Percentiles rank a stretch among this genome's conserved stretches.
Evolutionary conservation across 1,284 basidiomycete species (phyloP).

Genomic region (Rhodotorula sp.): DNA sequence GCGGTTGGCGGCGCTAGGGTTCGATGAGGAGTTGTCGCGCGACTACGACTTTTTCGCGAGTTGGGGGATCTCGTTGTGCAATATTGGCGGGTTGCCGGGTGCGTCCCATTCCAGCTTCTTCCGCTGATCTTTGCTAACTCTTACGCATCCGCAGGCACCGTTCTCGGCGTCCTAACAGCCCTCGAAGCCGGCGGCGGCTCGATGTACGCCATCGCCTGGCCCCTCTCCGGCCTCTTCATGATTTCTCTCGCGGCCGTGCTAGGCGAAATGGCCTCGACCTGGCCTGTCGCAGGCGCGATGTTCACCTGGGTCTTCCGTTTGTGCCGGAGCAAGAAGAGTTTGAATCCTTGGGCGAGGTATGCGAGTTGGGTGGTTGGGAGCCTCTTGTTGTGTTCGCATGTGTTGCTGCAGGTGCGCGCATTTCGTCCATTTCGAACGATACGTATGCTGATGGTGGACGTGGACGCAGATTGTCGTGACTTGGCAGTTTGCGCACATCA

Average conservation of each 20-base stretch:
- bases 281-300: slow-evolving; percentile 43
- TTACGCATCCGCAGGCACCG: slow-evolving; percentile 25
- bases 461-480: slow-evolving; percentile 38
- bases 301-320: slow-evolving; percentile 44
- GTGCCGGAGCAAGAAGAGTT: slow-evolving; percentile 30
- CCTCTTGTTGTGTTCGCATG: slow-evolving; percentile 41
- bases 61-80: slow-evolving; percentile 35
- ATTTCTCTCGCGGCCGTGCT: slow-evolving; percentile 39
- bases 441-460: not conserved
- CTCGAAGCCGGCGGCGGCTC: slow-evolving; percentile 41
- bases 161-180: slow-evolving; percentile 42
- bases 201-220: slow-evolving; percentile 44
- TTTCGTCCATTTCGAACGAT: too few species aligned
- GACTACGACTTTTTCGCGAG: slow-evolving; percentile 39
- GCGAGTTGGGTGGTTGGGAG: slow-evolving; percentile 41
- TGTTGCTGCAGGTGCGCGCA: slow-evolving; percentile 32
- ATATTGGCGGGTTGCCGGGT: slow-evolving; percentile 38
- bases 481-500: slow-evolving; percentile 40
- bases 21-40: slow-evolving; percentile 33
- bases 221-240: slow-evolving; percentile 44
- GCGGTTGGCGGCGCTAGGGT: slow-evolving; percentile 29
- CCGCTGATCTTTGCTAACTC: too few species aligned
- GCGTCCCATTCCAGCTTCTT: not conserved
- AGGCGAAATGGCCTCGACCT: slow-evolving; percentile 43
- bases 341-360: slow-evolving; percentile 41